Conservation (phyloP, 768 basidiomycete genomes). For the Leucogyrophana mollusca region DNA sequence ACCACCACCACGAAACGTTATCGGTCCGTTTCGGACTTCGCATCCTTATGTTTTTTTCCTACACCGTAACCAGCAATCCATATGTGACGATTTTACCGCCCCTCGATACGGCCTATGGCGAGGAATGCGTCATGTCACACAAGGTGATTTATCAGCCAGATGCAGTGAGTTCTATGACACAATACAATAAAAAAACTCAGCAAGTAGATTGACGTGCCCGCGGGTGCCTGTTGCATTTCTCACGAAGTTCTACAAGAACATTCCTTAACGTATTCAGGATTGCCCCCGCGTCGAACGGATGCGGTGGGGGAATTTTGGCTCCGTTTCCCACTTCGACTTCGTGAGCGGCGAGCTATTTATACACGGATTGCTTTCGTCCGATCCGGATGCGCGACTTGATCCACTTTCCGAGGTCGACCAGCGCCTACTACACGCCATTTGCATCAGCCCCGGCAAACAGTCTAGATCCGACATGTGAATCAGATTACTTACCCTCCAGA, state of each 20-base stretch:
- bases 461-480: conserved; percentile 14
- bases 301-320: conserved; percentile 6
- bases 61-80: too few species aligned
- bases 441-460: conserved; percentile 5
- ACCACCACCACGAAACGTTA: too few species aligned
- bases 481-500: conserved; percentile 9
- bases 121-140: too few species aligned
- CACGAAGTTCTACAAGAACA: conserved; percentile 17
- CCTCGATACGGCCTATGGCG: too few species aligned
- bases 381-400: too few species aligned
- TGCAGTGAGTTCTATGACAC: background rate
- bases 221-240: conserved; percentile 8
- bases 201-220: conserved; percentile 5
- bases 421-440: background rate
- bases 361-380: conserved; percentile 8
- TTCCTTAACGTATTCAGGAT: conserved; percentile 5
- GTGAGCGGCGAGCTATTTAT: conserved; percentile 10
- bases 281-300: conserved; percentile 21
- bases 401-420: too few species aligned
- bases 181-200: conserved; percentile 6
- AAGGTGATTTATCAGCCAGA: conserved; percentile 7
- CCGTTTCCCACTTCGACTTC: conserved; percentile 5
- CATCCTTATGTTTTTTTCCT: too few species aligned
- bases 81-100: too few species aligned
- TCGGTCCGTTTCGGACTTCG: too few species aligned